These are phyloP conservation scores for Mediolabrus comicus DNA, from an alignment of 108 stramenopile species.

Conservation along the genomic window DNA sequence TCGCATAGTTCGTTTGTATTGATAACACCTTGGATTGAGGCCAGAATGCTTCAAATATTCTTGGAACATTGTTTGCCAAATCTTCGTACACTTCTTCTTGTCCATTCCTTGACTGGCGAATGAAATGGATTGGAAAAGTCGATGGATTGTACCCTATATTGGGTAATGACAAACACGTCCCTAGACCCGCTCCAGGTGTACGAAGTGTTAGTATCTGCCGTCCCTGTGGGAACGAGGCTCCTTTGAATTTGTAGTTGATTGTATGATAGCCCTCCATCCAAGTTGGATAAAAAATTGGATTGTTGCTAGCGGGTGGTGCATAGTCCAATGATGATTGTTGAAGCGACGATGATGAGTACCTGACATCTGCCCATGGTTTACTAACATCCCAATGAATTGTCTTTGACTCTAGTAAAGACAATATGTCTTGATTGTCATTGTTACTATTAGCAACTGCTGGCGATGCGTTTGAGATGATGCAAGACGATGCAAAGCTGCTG, in stretches of 20 bases:
- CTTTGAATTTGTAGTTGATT: constrained; percentile 34
- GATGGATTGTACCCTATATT: constrained; percentile 46
- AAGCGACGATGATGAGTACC: constrained; percentile 2
- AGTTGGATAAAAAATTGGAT: background rate
- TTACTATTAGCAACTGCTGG: background rate
- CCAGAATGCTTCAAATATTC: constrained; percentile 44
- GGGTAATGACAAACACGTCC: constrained; percentile 31
- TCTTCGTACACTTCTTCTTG: constrained; percentile 24
- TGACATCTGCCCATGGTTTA: background rate
- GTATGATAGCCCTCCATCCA: constrained; percentile 42
- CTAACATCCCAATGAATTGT: constrained; percentile 7
- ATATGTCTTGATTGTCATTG: background rate
- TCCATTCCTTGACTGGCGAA: background rate
- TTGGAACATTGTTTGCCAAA: constrained; percentile 35
- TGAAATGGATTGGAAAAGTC: constrained; percentile 6
- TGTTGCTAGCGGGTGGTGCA: constrained; percentile 4
- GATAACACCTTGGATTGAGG: constrained; percentile 32
- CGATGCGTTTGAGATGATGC: background rate
- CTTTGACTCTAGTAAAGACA: constrained; percentile 4
- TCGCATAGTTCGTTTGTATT: constrained; percentile 1
- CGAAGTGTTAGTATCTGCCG: constrained; percentile 17
- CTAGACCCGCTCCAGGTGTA: constrained; percentile 36
- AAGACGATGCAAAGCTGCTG: background rate
- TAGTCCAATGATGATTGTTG: background rate
- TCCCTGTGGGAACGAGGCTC: constrained; percentile 43